Evolutionary conservation across 202 grass and related monocot species (phyloP).

Genomic region (Sporobolus alterniflorus): DNA sequence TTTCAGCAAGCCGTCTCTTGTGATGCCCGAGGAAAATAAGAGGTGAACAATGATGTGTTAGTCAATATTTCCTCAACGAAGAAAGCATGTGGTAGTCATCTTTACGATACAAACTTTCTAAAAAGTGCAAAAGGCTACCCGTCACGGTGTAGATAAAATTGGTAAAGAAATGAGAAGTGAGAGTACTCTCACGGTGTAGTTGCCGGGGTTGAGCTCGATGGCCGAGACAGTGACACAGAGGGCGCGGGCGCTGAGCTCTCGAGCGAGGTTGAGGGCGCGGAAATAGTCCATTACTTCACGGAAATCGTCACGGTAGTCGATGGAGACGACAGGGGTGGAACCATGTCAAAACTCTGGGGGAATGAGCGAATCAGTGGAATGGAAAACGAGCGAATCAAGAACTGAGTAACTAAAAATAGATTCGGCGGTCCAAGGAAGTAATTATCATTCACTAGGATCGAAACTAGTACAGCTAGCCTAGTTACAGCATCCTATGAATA

Average conservation of each 20-base stretch:
- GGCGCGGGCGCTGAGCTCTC: constrained; percentile 67
- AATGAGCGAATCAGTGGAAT: too few relatives aligned
- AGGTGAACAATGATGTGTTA: constrained; percentile 28
- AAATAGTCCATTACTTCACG: constrained; percentile 91
- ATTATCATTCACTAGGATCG: too few relatives aligned
- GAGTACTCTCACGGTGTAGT: constrained; percentile 80
- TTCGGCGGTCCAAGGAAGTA: too few relatives aligned
- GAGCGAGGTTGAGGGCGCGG: constrained; percentile 68
- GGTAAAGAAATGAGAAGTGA: background rate
- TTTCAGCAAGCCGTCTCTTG: constrained; percentile 94
- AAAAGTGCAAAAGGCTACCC: background rate
- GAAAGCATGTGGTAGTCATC: background rate
- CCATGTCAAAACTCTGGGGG: too few relatives aligned
- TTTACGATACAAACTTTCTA: background rate
- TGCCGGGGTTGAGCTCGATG: constrained; percentile 77
- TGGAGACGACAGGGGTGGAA: constrained; percentile 71
- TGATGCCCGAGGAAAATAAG: constrained; percentile 71
- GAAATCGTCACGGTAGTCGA: constrained; percentile 76
- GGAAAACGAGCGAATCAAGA: too few relatives aligned
- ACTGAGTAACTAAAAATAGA: too few relatives aligned
- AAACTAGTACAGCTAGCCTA: too few relatives aligned
- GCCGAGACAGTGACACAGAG: constrained; percentile 70
- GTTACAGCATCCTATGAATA: too few relatives aligned
- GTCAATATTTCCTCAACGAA: constrained; percentile 8
- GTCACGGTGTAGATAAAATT: too few relatives aligned